Evolutionary conservation across 768 basidiomycete genomes (phyloP), one percentile per base, ranked within the genome.

Genomic region (Cystobasidium tubakii): DNA sequence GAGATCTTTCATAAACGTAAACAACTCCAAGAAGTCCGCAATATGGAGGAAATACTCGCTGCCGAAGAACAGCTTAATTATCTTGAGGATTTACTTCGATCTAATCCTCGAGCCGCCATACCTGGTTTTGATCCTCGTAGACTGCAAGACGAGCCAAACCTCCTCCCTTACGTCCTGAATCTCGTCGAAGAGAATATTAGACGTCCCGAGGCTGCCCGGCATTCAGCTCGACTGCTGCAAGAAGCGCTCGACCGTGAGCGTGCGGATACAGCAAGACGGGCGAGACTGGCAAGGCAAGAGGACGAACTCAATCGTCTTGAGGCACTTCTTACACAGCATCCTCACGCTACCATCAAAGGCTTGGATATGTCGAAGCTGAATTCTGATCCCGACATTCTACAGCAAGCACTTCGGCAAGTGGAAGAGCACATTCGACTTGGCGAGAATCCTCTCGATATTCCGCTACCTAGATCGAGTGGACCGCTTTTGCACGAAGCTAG

Each of bases 171-270:
- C 25, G 63, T 36, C 39, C 25, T 65, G 2, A 12, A 36, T 17
- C 34, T 27, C 2, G 63, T 65, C 10, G 63, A 65, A 36, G 63
- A 65, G 63, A 65, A 65, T 29, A 65, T 65, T 27, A 12, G 63
- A 46, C 25, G 31, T 12, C 27, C 57, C 4, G 23, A 60, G 27
- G 29, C 33, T 27, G 57, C 33, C 21, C 12, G 21, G 23, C 57
- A 60, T 12, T 60, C 57, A 6, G 57, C 29, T 23, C 33, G 57
- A 12, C 23, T 60, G 33, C 21, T 27, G 33, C 57, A 65, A 46
- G 63, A 65, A 29, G 6, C 25, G 39, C 25, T 65, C 15, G 36
- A 27, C 12, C 9, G 34, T 2, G 63, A 65, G 25, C 63, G 34
- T 27, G 63, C 31, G 10, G 39, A 43, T n/a, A 36, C 4, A 19